Evolutionary conservation across 441 rosid species (phyloP).

Genomic region (Biscutella laevigata): DNA sequence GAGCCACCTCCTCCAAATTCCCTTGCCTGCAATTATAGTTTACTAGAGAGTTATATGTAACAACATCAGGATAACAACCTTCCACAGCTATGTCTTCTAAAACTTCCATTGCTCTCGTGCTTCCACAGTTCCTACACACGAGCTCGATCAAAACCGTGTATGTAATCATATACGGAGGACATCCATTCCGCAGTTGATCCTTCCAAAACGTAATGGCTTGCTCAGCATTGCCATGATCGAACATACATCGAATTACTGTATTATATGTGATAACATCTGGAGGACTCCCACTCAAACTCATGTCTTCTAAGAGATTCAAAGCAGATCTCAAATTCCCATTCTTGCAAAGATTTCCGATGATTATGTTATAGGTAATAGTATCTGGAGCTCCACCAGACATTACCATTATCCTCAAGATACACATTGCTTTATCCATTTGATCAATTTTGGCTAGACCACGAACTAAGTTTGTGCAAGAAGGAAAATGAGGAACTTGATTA

Average conservation of each 20-base stretch:
- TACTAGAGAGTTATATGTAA: conserved; percentile 59
- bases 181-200: conserved; percentile 54
- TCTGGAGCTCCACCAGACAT: conserved; percentile 86
- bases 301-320: conserved; percentile 48
- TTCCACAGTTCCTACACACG: conserved; percentile 66
- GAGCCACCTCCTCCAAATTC: conserved; percentile 45
- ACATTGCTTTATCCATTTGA: conserved; percentile 49
- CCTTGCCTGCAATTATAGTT: conserved; percentile 54
- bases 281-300: conserved; percentile 70
- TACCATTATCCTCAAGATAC: conserved; percentile 49
- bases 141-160: conserved; percentile 61
- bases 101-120: conserved; percentile 55
- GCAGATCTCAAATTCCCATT: conserved; percentile 48
- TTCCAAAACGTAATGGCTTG: conserved; percentile 62
- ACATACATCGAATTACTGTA: conserved; percentile 60
- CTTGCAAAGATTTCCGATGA: conserved; percentile 64
- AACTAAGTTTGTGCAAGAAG: conserved; percentile 57
- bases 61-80: conserved; percentile 76
- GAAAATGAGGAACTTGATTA: conserved; percentile 65
- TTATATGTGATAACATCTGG: conserved; percentile 77
- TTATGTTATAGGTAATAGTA: conserved; percentile 67
- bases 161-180: conserved; percentile 61
- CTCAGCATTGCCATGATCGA: conserved; percentile 39
- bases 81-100: conserved; percentile 64
- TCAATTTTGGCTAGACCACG: conserved; percentile 50